These are phyloP conservation scores for Cudoniella acicularis DNA, from an alignment of 495 filamentous ascomycete genomes.

Conservation along the genomic window DNA sequence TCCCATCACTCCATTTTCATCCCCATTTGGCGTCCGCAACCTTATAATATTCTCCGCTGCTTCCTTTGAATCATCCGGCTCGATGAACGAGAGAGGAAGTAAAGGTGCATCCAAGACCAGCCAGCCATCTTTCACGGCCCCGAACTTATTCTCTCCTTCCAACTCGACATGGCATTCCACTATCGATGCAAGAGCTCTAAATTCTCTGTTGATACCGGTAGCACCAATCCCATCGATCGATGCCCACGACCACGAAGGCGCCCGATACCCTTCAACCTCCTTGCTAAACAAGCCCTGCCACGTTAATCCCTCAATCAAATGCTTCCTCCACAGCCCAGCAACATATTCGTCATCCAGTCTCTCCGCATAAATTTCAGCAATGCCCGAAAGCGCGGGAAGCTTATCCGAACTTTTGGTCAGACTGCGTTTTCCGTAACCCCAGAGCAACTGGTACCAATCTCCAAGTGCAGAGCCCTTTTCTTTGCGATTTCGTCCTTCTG, in stretches of 20 bases:
- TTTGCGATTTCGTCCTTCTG: not conserved
- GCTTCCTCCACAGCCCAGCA: slow-evolving; percentile 27
- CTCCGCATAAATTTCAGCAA: slow-evolving; percentile 19
- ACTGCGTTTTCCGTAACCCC: not conserved
- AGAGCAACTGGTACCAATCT: not conserved
- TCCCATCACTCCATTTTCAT: not conserved
- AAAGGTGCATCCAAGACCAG: not conserved
- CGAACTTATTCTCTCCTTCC: slow-evolving; percentile 4
- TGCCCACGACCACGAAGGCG: slow-evolving; percentile 31
- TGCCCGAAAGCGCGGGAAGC: slow-evolving; percentile 26
- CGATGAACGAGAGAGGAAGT: not conserved
- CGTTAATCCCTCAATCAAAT: slow-evolving; percentile 20
- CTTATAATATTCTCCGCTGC: not conserved
- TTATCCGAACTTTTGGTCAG: slow-evolving; percentile 25
- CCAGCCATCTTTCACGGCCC: slow-evolving; percentile 1
- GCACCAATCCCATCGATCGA: slow-evolving; percentile 14
- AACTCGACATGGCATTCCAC: not conserved
- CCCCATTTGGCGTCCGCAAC: not conserved
- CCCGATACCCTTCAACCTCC: slow-evolving; percentile 11
- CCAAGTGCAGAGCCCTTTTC: not conserved
- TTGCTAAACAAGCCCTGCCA: slow-evolving; percentile 1
- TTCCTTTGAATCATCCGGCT: not conserved
- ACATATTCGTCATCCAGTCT: slow-evolving; percentile 22
- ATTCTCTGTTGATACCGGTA: not conserved
- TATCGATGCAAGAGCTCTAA: not conserved